These are phyloP conservation scores for Phytophthora kernoviae DNA, from an alignment of 352 stramenopile genomes.

Conservation along the genomic window DNA sequence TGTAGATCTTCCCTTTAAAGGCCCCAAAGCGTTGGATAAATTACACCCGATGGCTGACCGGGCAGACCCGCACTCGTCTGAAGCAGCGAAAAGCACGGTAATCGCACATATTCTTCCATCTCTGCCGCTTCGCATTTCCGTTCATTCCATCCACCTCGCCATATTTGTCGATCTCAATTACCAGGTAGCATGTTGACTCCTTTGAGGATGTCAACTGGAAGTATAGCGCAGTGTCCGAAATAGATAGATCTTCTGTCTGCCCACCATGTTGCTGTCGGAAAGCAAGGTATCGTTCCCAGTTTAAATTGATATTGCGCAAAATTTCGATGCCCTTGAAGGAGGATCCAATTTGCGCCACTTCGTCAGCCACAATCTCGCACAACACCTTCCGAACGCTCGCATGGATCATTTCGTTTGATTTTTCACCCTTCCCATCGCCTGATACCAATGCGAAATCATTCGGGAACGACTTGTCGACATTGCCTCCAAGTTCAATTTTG, in stretches of 20 bases:
- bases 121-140: constrained; percentile 50
- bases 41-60: constrained; percentile 72
- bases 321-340: constrained; percentile 85
- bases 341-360: constrained; percentile 75
- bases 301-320: constrained; percentile 76
- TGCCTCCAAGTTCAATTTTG: constrained; percentile 72
- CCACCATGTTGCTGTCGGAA: constrained; percentile 84
- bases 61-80: constrained; percentile 67
- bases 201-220: constrained; percentile 87
- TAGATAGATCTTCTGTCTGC: constrained; percentile 78
- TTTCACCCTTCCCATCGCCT: constrained; percentile 73
- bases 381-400: constrained; percentile 70
- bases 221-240: constrained; percentile 83
- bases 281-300: constrained; percentile 86
- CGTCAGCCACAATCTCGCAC: constrained; percentile 85
- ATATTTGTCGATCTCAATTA: constrained; percentile 89
- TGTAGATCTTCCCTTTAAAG: constrained; percentile 81
- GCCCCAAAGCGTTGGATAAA: constrained; percentile 86
- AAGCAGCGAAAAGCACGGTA: constrained; percentile 83
- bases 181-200: constrained; percentile 82
- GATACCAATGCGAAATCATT: constrained; percentile 77
- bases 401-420: constrained; percentile 75
- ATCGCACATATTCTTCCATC: constrained; percentile 70
- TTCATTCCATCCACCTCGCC: constrained; percentile 70
- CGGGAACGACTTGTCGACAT: constrained; percentile 43